Base-by-base conservation (phyloP, 371 early-diverging fungal species). In the Apophysomyces elegans region DNA sequence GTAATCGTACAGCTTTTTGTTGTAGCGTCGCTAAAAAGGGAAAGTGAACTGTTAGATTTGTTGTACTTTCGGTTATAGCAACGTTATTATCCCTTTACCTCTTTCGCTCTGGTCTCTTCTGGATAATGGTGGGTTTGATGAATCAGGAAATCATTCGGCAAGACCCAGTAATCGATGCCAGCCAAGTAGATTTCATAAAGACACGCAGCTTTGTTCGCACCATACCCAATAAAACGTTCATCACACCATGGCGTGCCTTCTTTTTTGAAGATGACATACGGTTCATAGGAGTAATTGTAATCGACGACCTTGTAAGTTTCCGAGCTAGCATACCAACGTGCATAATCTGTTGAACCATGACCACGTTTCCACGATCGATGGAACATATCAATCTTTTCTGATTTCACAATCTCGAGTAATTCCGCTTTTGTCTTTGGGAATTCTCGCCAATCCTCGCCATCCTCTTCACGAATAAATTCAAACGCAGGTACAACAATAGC, bases 131-230 rank as follows among this genome's bases (percentile, higher is more conserved):
- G 90, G 0, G 85, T 83, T 68, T 87, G 88, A 68, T 89, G 90
- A 37, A 89, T 87, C 67, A 88, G 68, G 65, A 85, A 89, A 69
- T 87, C 87, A 32, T 75, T 66, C 3, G 90, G 88, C 36, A 88
- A 65, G 8, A 88, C 87, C 77, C 84, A 84, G 63, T 87, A 86
- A 60, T 89, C 85, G 59, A 85, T 76, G 7, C 90, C 90, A 16
- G 87, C 79, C 61, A 88, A 72, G 69, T 84, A 89, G 37, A 88
- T 84, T 63, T 89, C 88, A 64, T 86, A 88, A 50, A 89, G 71
- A 65, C 90, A 89, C 8, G 90, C 90, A 37, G 88, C 88, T 70
- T 88, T 89, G 72, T 89, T 89, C 26, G 87, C 85, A 60, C 90
- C 90, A 71, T 89, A 89, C 8, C 90, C 90, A 56, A 88, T 77